Conservation (phyloP, 352 stramenopile species). For the Globisporangium apiculatum region DNA sequence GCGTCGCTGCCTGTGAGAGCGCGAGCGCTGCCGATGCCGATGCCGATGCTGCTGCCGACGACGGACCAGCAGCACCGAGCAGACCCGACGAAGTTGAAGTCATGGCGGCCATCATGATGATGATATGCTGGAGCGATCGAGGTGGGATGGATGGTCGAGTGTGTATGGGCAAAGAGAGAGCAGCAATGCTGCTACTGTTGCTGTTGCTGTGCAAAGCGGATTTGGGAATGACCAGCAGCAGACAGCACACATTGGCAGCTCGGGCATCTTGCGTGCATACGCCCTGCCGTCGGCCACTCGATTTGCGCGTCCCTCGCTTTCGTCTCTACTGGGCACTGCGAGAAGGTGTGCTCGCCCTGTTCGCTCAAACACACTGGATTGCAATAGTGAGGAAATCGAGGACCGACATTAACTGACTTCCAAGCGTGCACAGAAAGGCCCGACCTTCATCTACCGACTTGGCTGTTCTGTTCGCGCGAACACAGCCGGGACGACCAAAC, state of each 20-base stretch:
- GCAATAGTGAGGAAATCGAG: neutral
- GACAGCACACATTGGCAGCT: neutral
- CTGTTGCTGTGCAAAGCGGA: neutral
- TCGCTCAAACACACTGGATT: neutral
- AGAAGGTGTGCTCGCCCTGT: too few species aligned
- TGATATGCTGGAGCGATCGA: neutral
- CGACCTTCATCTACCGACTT: too few species aligned
- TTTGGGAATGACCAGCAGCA: constrained; percentile 8
- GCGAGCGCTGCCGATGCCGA: neutral
- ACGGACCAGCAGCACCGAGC: constrained; percentile 5
- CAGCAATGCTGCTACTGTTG: neutral
- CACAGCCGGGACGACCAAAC: too few species aligned
- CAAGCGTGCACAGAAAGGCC: too few species aligned
- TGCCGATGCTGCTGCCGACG: neutral
- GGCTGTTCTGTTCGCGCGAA: too few species aligned
- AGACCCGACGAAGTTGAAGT: constrained; percentile 13
- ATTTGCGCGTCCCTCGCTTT: constrained; percentile 6
- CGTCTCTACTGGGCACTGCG: constrained; percentile 2
- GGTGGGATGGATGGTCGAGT: neutral
- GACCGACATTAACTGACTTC: too few species aligned
- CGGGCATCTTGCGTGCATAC: constrained; percentile 3
- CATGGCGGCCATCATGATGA: constrained; percentile 14
- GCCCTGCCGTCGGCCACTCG: constrained; percentile 6
- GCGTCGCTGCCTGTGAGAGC: constrained; percentile 5
- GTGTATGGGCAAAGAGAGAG: neutral